Base-by-base conservation (phyloP, 2,329 filamentous ascomycete species). In the Trichophaea hybrida region DNA sequence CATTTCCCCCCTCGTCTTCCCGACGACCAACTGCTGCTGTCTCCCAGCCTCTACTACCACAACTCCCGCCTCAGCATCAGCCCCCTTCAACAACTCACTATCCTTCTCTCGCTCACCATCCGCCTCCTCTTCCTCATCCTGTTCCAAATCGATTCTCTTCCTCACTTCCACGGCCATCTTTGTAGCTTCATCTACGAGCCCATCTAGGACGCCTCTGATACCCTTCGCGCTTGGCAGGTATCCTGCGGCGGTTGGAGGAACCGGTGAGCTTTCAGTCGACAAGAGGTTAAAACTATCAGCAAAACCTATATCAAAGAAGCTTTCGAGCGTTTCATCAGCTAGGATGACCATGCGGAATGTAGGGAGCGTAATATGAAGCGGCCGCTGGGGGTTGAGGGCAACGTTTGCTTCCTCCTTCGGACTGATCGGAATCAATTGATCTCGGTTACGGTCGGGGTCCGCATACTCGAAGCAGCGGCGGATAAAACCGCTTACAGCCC, bases 341-440 rank as follows among this genome's bases (percentile, higher is more conserved):
- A 98, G 81, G 7, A 98, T 87, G 2, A 98, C 89, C 93, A 98
- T 98, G 65, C 93, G 85, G 78, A 98, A 98, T 0, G 93, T 98
- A 0, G 93, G 93, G 1, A 98, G 79, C 0, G 93, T 97, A 69
- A 98, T 96, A 71, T 96, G 86, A 0, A 98, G 79, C 5, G 93
- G 93, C 64, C 94, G 91, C 32, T 88, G 84, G 2, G 93, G 93
- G 70, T 98, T 90, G 3, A 98, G 79, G 0, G 93, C 93, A 6
- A 84, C 82, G 70, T 98, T 98, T 51, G 89, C 89, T 59, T 62
- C 40, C 64, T 66, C 69, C 61, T 59, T 69, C 68, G 64, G 49
- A 61, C 54, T 53, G 60, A 58, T 44, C 58, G 59, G 59, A 69
- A 74, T 68, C 59, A 76, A 59, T 66, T 74, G 67, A 70, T 70